Evolutionary conservation across 495 filamentous ascomycete genomes (phyloP).

Genomic region (Tuber umbilicatum): DNA sequence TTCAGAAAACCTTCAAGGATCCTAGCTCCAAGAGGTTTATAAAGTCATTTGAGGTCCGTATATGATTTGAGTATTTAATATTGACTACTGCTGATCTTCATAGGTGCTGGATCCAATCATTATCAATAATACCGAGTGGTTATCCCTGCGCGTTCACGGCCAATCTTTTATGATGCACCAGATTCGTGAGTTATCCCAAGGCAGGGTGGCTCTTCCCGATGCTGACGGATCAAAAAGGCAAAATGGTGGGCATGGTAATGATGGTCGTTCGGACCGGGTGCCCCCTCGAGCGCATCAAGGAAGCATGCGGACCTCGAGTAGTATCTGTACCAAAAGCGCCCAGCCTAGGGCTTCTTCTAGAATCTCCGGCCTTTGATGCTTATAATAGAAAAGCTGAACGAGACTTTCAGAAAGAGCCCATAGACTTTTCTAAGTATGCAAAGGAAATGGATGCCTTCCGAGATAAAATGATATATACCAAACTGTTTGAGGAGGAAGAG

Average conservation of each 20-base stretch:
- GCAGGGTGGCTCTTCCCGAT: neutral
- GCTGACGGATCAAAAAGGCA: constrained; percentile 10
- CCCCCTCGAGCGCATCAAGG: constrained; percentile 56
- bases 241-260: constrained; percentile 86
- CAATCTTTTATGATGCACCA: constrained; percentile 99
- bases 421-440: constrained; percentile 72
- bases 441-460: constrained; percentile 81
- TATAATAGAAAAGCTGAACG: constrained; percentile 64
- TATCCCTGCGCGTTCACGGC: constrained; percentile 89
- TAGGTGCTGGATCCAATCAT: constrained; percentile 59
- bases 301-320: constrained; percentile 59
- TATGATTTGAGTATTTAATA: neutral
- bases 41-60: constrained; percentile 66
- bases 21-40: constrained; percentile 80
- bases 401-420: constrained; percentile 52
- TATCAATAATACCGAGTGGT: constrained; percentile 87
- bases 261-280: constrained; percentile 76
- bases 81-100: neutral
- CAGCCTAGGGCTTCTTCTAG: constrained; percentile 76
- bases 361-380: constrained; percentile 77
- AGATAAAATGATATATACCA: constrained; percentile 82
- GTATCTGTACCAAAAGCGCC: constrained; percentile 91
- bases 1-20: constrained; percentile 72
- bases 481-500: constrained; percentile 85
- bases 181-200: constrained; percentile 62